Percentiles rank a stretch among this genome's conserved stretches.
Conservation (phyloP, 2,329 filamentous ascomycete genomes). For the Aspergillus caelatus region DNA sequence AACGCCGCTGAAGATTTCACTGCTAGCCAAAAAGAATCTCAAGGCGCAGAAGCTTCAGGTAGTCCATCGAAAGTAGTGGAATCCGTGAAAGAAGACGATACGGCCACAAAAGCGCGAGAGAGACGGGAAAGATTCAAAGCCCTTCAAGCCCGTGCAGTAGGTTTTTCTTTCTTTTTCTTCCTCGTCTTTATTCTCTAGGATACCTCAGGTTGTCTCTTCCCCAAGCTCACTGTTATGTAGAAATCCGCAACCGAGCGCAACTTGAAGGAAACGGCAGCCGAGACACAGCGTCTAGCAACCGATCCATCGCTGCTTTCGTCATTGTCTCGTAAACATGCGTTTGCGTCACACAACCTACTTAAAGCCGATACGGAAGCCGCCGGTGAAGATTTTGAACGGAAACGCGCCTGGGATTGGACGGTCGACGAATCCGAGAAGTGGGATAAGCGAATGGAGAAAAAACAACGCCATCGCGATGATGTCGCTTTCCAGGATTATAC, state of each 20-base stretch:
- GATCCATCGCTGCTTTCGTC: constrained; percentile 77
- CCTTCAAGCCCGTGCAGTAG: constrained; percentile 73
- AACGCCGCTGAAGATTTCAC: constrained; percentile 15
- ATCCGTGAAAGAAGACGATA: constrained; percentile 26
- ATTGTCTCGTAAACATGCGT: constrained; percentile 81
- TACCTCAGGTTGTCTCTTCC: background rate
- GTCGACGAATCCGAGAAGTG: constrained; percentile 90
- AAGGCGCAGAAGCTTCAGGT: background rate
- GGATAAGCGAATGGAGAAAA: constrained; percentile 90
- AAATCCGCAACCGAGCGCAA: constrained; percentile 58
- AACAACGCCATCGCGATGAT: constrained; percentile 76
- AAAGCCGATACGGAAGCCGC: constrained; percentile 85
- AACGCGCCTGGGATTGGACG: constrained; percentile 98
- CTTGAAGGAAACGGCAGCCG: constrained; percentile 78
- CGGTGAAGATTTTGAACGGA: constrained; percentile 93
- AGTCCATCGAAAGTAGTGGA: background rate
- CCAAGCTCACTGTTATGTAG: constrained; percentile 31
- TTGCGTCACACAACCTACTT: constrained; percentile 88
- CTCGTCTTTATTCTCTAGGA: background rate
- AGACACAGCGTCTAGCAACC: constrained; percentile 76
- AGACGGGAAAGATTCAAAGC: constrained; percentile 83
- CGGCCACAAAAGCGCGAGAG: constrained; percentile 53
- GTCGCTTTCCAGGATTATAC: constrained; percentile 89
- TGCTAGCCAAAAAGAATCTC: constrained; percentile 13
- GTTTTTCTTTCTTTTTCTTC: constrained; percentile 22